Conservation (phyloP, 441 rosid genomes). For the Eruca vesicaria region DNA sequence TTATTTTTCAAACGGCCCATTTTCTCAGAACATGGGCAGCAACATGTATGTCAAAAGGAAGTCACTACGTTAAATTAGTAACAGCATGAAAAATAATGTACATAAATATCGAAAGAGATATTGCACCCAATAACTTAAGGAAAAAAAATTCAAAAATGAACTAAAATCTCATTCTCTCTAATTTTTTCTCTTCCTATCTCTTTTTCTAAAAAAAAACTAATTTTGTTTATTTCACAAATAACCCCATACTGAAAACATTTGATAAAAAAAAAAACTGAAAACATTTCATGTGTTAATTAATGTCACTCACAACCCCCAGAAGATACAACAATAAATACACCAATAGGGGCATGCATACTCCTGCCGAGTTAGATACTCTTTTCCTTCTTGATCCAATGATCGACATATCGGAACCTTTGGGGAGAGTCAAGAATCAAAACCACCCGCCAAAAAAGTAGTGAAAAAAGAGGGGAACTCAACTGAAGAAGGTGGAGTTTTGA, state of each 20-base stretch:
- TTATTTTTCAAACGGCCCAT: background rate
- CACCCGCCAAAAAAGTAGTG: slow-evolving; percentile 8
- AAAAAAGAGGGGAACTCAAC: background rate
- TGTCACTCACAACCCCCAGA: slow-evolving; percentile 29
- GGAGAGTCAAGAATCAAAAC: slow-evolving; percentile 15
- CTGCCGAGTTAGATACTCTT: slow-evolving; percentile 32
- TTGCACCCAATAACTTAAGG: too few relatives aligned
- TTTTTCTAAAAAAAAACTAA: too few relatives aligned
- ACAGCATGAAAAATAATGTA: background rate
- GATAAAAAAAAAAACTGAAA: too few relatives aligned
- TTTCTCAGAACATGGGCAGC: background rate
- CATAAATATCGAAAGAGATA: too few relatives aligned
- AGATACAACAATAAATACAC: slow-evolving; percentile 30
- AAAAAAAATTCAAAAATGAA: too few relatives aligned
- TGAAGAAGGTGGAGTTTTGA: slow-evolving; percentile 25
- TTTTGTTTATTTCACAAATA: too few relatives aligned
- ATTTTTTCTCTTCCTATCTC: too few relatives aligned
- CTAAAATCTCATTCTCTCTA: too few relatives aligned
- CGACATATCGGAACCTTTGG: slow-evolving; percentile 7
- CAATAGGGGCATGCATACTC: slow-evolving; percentile 32
- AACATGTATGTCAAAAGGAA: too few relatives aligned
- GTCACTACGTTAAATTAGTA: background rate
- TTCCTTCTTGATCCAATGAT: slow-evolving; percentile 21
- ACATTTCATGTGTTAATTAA: slow-evolving; percentile 34
- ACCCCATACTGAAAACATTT: too few relatives aligned